Evolutionary conservation across 495 filamentous ascomycete genomes (phyloP).

Genomic region (Pseudomonodictys pantanalensis): DNA sequence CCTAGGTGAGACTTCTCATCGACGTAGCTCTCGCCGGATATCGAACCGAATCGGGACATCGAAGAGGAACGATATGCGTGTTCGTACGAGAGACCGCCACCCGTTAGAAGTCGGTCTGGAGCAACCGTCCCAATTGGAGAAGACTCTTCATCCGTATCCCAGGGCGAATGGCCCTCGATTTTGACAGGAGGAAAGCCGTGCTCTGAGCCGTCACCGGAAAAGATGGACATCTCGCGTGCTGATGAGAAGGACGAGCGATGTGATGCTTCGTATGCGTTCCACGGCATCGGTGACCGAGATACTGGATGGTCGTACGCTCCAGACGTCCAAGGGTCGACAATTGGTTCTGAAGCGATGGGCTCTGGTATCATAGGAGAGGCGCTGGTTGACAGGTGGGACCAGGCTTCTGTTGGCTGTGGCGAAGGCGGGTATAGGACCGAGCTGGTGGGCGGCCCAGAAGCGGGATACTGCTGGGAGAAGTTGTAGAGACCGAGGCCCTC

Average conservation of each 20-base stretch:
- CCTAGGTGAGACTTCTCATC: not conserved
- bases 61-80: constrained; percentile 15
- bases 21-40: not conserved
- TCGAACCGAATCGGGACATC: constrained; percentile 3
- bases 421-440: constrained; percentile 25
- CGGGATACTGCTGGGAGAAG: constrained; percentile 14
- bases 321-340: constrained; percentile 20
- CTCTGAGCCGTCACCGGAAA: constrained; percentile 19
- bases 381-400: constrained; percentile 21
- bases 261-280: constrained; percentile 13
- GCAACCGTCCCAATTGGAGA: constrained; percentile 21
- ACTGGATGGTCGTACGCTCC: constrained; percentile 20
- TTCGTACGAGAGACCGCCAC: constrained; percentile 12
- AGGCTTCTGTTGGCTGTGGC: constrained; percentile 30
- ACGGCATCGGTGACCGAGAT: constrained; percentile 26
- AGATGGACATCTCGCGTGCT: constrained; percentile 25
- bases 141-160: constrained; percentile 9
- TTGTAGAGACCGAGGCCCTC: constrained; percentile 32
- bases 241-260: constrained; percentile 33
- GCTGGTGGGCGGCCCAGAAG: constrained; percentile 5
- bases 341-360: too few relatives aligned
- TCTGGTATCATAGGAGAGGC: constrained; percentile 25
- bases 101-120: constrained; percentile 20
- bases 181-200: constrained; percentile 22
- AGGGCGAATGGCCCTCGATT: constrained; percentile 16